Base-by-base conservation (phyloP, 1,139 yeast genomes). In the Insectozyma bohioensis region DNA sequence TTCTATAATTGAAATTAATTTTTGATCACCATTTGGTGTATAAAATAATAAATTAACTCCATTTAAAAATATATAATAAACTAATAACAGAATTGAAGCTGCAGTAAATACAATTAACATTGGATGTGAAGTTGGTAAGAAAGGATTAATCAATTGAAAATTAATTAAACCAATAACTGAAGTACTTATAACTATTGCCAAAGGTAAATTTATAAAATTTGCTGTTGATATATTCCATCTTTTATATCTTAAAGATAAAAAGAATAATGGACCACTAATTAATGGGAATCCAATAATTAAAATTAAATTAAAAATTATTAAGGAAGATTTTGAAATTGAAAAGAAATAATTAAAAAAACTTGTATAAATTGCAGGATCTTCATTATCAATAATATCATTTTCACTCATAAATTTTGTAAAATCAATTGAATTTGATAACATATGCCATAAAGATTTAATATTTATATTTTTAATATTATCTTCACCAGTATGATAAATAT, bases 401-500 rank as follows among this genome's bases (percentile, higher is more conserved):
- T 54, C 51, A 1, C 70, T 63, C 9, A 77, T 58, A 5, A 49
- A 47, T 0, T 70, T 40, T 10, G 61, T 63, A 36, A 80, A 65
- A 45, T 84, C 94, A 46, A 85, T 58, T 0, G 92, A 65, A 37
- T 76, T 80, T 3, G 81, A 71, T 31, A 85, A 64, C 95, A 88
- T 87, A 54, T 85, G 92, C 81, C 92, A 82, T 31, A 88, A 63
- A 0, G 95, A 78, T 23, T 72, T 77, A 40, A 71, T 73, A 20
- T 81, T 63, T 9, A 87, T 71, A 38, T 80, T 78, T 34, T 70
- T 67, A 30, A 86, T 82, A 34, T 77, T 75, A 53, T 90, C 97
- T 30, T 77, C 68, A 10, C 67, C 62, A 1, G 97, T 88, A 51
- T 90, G 97, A 49, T 90, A 90, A 31, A 85, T 61, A 34, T 85